Percentiles rank a stretch among this genome's conserved stretches.
phyloP scores from a whole-genome alignment of 2,329 filamentous ascomycete species.

The Cordyceps fumosorosea region DNA sequence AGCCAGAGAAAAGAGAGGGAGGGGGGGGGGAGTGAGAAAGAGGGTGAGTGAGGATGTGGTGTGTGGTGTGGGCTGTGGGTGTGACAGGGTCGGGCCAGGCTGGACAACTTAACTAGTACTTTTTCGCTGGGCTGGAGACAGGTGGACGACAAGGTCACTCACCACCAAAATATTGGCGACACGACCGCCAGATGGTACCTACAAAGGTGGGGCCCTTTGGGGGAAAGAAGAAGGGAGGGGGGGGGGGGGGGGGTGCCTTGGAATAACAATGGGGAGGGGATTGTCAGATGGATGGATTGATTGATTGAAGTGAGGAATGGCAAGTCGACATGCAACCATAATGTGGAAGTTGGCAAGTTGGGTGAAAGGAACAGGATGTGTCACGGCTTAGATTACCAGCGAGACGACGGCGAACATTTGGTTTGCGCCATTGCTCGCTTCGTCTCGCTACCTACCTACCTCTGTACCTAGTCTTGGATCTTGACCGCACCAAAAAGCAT shows the following conservation, averaged over 20 bases:
- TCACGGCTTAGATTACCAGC: too few species aligned
- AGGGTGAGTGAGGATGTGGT: not conserved
- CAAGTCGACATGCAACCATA: too few species aligned
- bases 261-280: not conserved
- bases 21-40: not conserved
- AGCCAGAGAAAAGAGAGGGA: not conserved
- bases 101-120: not conserved
- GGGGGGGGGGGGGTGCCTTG: not conserved
- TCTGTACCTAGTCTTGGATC: too few species aligned
- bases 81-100: not conserved
- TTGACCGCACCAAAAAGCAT: not conserved
- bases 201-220: not conserved
- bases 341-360: too few species aligned
- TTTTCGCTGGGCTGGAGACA: not conserved
- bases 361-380: too few species aligned
- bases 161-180: not conserved
- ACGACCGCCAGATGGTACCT: not conserved
- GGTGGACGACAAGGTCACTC: not conserved
- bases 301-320: too few species aligned
- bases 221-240: not conserved
- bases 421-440: too few species aligned
- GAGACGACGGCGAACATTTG: too few species aligned
- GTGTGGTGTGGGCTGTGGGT: not conserved
- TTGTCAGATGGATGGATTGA: too few species aligned
- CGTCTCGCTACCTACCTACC: too few species aligned